phyloP scores from a whole-genome alignment of 2,329 filamentous ascomycete species.

The Zopfia rhizophila region DNA sequence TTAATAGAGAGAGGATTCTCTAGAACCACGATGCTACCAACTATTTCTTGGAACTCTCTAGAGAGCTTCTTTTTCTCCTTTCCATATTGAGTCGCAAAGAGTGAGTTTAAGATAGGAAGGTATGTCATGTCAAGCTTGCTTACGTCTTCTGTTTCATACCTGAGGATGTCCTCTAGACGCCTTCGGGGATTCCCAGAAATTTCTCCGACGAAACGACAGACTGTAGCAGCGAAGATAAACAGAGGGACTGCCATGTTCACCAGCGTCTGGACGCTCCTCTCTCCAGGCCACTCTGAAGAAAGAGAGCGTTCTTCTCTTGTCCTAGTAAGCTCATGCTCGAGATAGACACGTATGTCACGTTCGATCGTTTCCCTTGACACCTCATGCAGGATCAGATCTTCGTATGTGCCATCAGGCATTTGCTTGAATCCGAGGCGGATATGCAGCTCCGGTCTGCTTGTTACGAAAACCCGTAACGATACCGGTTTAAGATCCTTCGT shows the following conservation, averaged over 20 bases:
- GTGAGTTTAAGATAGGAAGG: conserved; percentile 18
- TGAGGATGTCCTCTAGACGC: conserved; percentile 5
- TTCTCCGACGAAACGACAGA: conserved; percentile 21
- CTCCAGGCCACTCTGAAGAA: conserved; percentile 29
- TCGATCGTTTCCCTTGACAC: conserved; percentile 8
- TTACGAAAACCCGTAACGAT: conserved; percentile 12
- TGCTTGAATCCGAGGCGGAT: conserved; percentile 22
- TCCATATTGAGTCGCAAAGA: conserved; percentile 5
- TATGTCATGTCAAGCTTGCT: conserved; percentile 17
- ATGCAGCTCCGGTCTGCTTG: conserved; percentile 19
- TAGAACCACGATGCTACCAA: conserved; percentile 18
- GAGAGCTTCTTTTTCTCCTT: not conserved
- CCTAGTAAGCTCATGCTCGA: conserved; percentile 12
- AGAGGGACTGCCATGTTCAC: conserved; percentile 34
- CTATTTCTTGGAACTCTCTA: conserved; percentile 14
- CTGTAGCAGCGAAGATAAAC: conserved; percentile 42
- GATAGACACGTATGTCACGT: conserved; percentile 10
- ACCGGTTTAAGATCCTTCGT: conserved; percentile 10
- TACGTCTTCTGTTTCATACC: conserved; percentile 1
- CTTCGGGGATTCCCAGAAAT: conserved; percentile 7
- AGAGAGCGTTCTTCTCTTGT: conserved; percentile 6
- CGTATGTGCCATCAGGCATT: conserved; percentile 14
- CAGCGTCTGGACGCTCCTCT: conserved; percentile 26
- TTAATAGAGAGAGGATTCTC: conserved; percentile 17
- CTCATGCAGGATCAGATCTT: conserved; percentile 17